These are phyloP conservation scores for Talaromyces atroroseus DNA, from an alignment of 2,329 filamentous ascomycete species.

Conservation along the genomic window DNA sequence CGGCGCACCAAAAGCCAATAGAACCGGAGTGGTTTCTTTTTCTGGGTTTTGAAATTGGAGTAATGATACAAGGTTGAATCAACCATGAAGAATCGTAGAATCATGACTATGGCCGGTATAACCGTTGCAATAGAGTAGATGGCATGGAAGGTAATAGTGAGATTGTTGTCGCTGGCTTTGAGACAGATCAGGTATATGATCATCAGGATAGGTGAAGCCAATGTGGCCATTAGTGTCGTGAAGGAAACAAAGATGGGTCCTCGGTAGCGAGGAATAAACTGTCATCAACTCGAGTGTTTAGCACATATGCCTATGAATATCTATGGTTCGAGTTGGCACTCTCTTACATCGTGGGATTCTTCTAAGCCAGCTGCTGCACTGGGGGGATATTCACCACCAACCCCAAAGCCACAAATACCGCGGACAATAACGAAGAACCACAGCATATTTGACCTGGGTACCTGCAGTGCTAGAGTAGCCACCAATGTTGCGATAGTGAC, in stretches of 20 bases:
- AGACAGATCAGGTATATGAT: conserved; percentile 34
- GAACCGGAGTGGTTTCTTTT: conserved; percentile 19
- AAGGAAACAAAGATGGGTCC: conserved; percentile 33
- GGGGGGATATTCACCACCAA: conserved; percentile 35
- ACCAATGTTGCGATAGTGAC: conserved; percentile 28
- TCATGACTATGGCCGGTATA: conserved; percentile 27
- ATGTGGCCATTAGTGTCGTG: conserved; percentile 32
- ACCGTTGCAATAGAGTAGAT: conserved; percentile 30
- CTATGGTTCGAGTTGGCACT: neutral
- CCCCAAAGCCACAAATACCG: conserved; percentile 34
- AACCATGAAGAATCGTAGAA: conserved; percentile 31
- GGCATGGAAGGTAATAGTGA: conserved; percentile 25
- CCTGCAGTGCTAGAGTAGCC: conserved; percentile 33
- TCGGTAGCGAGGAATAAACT: conserved; percentile 23
- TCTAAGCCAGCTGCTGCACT: conserved; percentile 35
- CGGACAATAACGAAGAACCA: conserved; percentile 36
- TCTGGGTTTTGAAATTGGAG: conserved; percentile 27
- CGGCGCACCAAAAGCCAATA: conserved; percentile 23
- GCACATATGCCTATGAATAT: too few species aligned
- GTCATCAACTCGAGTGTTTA: neutral
- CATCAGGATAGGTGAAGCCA: conserved; percentile 28
- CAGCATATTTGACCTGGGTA: conserved; percentile 30
- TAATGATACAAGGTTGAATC: conserved; percentile 29
- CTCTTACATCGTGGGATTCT: conserved; percentile 27
- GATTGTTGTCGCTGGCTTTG: conserved; percentile 31